Evolutionary conservation across 768 basidiomycete genomes (phyloP).

Genomic region (Leccinum subgranulosum): DNA sequence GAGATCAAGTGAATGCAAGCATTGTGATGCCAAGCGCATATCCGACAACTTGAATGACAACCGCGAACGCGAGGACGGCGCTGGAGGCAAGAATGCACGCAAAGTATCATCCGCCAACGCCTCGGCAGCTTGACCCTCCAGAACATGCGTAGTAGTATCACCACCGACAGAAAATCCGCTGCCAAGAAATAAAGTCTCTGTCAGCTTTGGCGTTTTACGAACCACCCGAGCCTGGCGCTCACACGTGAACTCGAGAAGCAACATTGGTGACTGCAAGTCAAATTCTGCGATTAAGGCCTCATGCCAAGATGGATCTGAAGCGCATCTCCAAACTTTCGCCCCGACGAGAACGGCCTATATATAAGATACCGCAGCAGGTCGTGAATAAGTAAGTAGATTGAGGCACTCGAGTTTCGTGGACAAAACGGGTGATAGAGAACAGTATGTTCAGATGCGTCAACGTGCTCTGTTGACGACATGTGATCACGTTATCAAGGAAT

Average conservation of each 20-base stretch:
- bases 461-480: background rate
- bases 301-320: too few species aligned
- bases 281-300: too few species aligned
- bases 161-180: constrained; percentile 9
- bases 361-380: too few species aligned
- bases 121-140: constrained; percentile 15
- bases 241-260: constrained; percentile 8
- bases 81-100: constrained; percentile 13
- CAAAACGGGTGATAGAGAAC: too few species aligned
- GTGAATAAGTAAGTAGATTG: background rate
- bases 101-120: constrained; percentile 17
- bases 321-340: too few species aligned
- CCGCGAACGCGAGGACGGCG: constrained; percentile 9
- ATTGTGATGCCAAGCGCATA: background rate
- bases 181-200: background rate
- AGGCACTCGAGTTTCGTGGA: background rate
- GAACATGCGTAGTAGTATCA: constrained; percentile 12
- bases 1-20: background rate
- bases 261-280: too few species aligned
- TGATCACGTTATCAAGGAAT: background rate
- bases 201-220: background rate
- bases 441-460: constrained; percentile 1
- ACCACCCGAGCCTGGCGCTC: background rate
- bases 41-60: constrained; percentile 5
- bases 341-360: too few species aligned